Evolutionary conservation across 441 rosid species (phyloP).

Genomic region (Hura crepitans): DNA sequence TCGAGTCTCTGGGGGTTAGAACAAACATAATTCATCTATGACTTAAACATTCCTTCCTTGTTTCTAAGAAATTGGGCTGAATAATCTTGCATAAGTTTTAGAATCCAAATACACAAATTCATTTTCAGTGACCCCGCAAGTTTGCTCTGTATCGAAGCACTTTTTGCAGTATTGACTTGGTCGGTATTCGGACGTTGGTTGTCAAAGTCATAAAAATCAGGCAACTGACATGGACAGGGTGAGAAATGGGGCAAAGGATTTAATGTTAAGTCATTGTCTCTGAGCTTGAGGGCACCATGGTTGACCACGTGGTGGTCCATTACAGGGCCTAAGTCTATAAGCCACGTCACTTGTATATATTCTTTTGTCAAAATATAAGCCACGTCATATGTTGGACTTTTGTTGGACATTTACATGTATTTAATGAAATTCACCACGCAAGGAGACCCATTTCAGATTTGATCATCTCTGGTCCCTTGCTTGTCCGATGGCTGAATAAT

Average conservation of each 20-base stretch:
- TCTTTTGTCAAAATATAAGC: too few species aligned
- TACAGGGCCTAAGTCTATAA: neutral
- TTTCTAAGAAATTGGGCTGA: neutral
- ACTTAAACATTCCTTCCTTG: neutral
- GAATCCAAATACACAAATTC: too few species aligned
- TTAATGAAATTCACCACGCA: neutral
- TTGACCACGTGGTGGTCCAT: slow-evolving; percentile 14
- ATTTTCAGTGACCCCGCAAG: too few species aligned
- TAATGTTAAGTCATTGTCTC: neutral
- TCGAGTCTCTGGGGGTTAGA: too few species aligned
- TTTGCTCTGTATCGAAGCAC: too few species aligned
- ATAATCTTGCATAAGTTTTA: neutral
- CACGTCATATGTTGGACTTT: slow-evolving; percentile 4
- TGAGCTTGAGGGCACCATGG: slow-evolving; percentile 2
- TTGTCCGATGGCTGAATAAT: neutral
- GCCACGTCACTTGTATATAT: neutral
- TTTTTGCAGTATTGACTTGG: slow-evolving; percentile 11
- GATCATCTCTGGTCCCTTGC: neutral
- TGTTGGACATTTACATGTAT: neutral
- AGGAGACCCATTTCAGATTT: neutral
- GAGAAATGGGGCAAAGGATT: neutral
- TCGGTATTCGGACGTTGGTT: too few species aligned
- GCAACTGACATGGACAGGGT: slow-evolving; percentile 6
- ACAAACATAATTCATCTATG: neutral
- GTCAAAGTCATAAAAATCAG: slow-evolving; percentile 24